phyloP scores from a whole-genome alignment of 768 basidiomycete genomes.

The Tylopilus sp. region DNA sequence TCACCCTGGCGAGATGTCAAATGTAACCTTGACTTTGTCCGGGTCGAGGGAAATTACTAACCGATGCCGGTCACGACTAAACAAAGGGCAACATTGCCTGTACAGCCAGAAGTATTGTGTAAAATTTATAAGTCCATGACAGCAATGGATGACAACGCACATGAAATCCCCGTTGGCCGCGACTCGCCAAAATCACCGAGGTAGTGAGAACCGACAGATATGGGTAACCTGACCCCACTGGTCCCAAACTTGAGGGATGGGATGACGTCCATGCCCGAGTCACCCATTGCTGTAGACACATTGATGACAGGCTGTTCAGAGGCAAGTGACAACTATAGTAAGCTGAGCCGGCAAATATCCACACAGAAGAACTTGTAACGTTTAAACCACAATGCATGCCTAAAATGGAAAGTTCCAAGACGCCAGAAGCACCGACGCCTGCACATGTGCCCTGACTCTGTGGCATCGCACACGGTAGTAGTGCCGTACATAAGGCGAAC shows the following conservation, averaged over 20 bases:
- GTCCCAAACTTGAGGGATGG: not conserved
- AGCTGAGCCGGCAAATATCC: not conserved
- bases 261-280: too few relatives aligned
- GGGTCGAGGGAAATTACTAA: not conserved
- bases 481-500: constrained; percentile 1
- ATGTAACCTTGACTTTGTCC: constrained; percentile 1
- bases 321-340: not conserved
- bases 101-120: not conserved
- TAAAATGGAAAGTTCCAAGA: constrained; percentile 6
- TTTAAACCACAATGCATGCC: constrained; percentile 8
- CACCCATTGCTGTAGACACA: not conserved
- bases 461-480: constrained; percentile 12
- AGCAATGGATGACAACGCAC: constrained; percentile 4
- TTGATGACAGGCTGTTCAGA: not conserved
- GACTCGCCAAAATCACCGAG: not conserved
- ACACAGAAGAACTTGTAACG: not conserved
- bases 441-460: not conserved
- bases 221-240: not conserved
- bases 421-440: not conserved
- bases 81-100: not conserved
- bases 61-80: constrained; percentile 8
- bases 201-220: not conserved
- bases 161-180: constrained; percentile 4
- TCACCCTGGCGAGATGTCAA: constrained; percentile 3
- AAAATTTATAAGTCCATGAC: not conserved